Conservation (phyloP, 371 early-diverging fungal genomes). For the Mucor ambiguus region DNA sequence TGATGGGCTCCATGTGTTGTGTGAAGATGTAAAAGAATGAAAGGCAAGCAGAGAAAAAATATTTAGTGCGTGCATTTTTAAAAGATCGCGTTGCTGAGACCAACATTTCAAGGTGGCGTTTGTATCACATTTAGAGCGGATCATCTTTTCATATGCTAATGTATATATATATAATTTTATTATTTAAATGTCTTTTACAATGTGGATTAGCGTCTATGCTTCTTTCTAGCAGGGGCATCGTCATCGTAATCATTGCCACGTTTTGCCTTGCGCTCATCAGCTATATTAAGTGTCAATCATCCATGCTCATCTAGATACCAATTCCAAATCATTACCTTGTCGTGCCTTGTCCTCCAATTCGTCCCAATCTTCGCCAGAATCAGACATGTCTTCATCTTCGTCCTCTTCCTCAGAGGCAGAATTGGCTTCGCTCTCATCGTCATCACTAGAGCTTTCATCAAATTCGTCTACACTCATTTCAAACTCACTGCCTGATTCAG, state of each 20-base stretch:
- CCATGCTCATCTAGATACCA: neutral
- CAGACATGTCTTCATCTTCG: slow-evolving; percentile 61
- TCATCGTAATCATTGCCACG: slow-evolving; percentile 49
- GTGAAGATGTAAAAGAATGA: too few relatives aligned
- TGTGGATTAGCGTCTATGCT: slow-evolving; percentile 23
- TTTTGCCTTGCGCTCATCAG: slow-evolving; percentile 62
- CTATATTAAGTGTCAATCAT: slow-evolving; percentile 19
- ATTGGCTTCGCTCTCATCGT: slow-evolving; percentile 69
- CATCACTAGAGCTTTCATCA: slow-evolving; percentile 63
- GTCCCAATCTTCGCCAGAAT: slow-evolving; percentile 82
- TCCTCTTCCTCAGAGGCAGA: slow-evolving; percentile 68
- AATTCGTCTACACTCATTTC: slow-evolving; percentile 54
- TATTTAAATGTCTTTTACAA: neutral
- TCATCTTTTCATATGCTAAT: too few relatives aligned
- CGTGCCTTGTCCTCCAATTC: slow-evolving; percentile 79
- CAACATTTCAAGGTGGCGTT: neutral
- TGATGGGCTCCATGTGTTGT: neutral
- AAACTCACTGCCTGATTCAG: slow-evolving; percentile 67
- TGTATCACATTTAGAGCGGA: neutral
- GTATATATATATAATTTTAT: neutral
- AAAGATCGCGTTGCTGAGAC: neutral
- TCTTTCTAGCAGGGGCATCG: slow-evolving; percentile 22
- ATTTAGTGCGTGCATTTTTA: neutral
- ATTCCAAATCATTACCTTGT: slow-evolving; percentile 39
- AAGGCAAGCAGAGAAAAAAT: too few relatives aligned